Evolutionary conservation across 352 stramenopile genomes (phyloP).

Genomic region (Globisporangium ultimum): DNA sequence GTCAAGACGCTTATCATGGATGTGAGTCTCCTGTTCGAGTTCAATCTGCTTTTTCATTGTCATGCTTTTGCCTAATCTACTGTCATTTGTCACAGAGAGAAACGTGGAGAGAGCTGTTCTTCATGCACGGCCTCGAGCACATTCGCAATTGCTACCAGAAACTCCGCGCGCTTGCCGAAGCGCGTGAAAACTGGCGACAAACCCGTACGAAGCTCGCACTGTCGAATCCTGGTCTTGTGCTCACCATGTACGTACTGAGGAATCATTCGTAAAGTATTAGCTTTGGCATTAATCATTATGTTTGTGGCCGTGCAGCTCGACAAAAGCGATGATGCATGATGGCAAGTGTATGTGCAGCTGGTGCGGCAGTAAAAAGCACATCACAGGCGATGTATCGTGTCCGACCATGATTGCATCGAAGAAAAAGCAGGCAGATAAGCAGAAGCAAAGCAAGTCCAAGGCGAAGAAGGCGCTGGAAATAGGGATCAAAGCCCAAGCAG

Average conservation of each 20-base stretch:
- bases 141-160: constrained; percentile 52
- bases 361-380: constrained; percentile 73
- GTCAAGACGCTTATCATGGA: constrained; percentile 81
- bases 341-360: constrained; percentile 78
- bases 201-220: constrained; percentile 71
- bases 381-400: constrained; percentile 54
- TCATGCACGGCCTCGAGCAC: constrained; percentile 67
- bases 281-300: not conserved
- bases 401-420: constrained; percentile 40
- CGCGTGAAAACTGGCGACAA: constrained; percentile 74
- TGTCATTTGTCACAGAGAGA: constrained; percentile 32
- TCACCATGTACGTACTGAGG: constrained; percentile 54
- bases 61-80: not conserved
- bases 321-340: constrained; percentile 82
- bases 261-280: not conserved
- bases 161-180: constrained; percentile 55
- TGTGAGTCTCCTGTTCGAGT: constrained; percentile 26
- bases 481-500: constrained; percentile 27
- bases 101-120: constrained; percentile 79
- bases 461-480: constrained; percentile 23
- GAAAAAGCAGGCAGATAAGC: constrained; percentile 55
- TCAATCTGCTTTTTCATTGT: too few relatives aligned
- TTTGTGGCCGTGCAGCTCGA: constrained; percentile 35
- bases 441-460: constrained; percentile 35
- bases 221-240: constrained; percentile 57